Percentiles rank a stretch among this genome's conserved stretches.
Conservation (phyloP, 2,329 filamentous ascomycete genomes). For the Mollisiaceae sp. region DNA sequence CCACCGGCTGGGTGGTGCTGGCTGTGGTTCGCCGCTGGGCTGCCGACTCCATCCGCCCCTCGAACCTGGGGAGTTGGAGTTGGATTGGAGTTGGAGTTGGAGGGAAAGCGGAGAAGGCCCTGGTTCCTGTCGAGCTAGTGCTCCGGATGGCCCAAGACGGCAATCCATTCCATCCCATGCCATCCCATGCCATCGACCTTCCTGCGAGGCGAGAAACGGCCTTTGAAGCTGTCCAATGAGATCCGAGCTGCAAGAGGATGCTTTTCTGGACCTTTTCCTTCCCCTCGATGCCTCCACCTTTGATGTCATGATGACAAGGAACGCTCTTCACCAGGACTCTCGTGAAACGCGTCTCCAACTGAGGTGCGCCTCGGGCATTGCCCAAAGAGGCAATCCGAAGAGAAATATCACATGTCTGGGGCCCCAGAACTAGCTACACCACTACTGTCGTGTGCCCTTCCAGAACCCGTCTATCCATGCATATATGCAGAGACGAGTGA, state of each 20-base stretch:
- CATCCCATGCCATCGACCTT: not conserved
- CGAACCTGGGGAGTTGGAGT: not conserved
- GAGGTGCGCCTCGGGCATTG: not conserved
- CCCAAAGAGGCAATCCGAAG: not conserved
- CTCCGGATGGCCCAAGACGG: not conserved
- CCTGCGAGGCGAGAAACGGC: not conserved
- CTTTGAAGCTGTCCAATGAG: not conserved
- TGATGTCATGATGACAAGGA: not conserved
- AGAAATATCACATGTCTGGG: not conserved
- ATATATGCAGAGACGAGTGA: not conserved
- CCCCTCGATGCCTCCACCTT: slow-evolving; percentile 1
- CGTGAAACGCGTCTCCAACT: slow-evolving; percentile 5
- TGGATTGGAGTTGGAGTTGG: not conserved
- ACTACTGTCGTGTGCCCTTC: not conserved
- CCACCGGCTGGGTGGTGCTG: not conserved
- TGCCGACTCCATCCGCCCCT: not conserved
- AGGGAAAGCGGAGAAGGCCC: not conserved
- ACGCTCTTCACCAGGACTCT: not conserved
- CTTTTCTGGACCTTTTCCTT: not conserved
- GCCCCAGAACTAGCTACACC: not conserved
- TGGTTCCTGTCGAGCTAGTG: not conserved
- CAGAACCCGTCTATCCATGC: not conserved
- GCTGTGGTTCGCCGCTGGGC: not conserved
- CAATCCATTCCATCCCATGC: not conserved
- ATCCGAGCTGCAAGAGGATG: not conserved